Evolutionary conservation across 73 alveolate species (phyloP).

Genomic region (Blepharisma stoltei): DNA sequence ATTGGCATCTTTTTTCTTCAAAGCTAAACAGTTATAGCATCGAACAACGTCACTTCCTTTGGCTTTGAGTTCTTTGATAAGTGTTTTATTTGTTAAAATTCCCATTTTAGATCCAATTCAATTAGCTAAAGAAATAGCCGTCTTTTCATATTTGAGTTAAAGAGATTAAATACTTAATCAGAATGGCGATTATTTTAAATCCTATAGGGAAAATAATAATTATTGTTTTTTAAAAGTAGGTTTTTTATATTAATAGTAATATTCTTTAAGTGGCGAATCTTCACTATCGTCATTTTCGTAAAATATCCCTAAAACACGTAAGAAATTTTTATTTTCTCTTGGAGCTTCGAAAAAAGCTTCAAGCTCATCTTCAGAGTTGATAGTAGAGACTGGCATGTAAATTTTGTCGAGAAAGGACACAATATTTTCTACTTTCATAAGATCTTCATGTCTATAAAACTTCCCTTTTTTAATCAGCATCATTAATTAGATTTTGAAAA

Average conservation of each 20-base stretch:
- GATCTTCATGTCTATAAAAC: background rate
- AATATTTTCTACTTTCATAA: background rate
- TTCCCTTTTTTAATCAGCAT: background rate
- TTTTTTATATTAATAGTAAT: no score
- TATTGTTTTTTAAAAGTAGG: no score
- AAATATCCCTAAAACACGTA: constrained; percentile 7
- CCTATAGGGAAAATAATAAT: no score
- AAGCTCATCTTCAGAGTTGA: background rate
- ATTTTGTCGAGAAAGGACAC: background rate
- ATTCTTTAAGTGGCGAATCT: background rate
- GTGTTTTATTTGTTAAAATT: background rate
- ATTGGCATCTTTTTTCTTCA: background rate
- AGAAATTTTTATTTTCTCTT: background rate
- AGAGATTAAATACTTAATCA: no score
- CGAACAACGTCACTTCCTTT: background rate
- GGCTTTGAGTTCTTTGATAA: background rate
- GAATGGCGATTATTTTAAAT: no score
- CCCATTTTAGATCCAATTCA: background rate
- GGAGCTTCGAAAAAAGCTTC: background rate
- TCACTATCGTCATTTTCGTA: background rate
- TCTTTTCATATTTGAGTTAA: background rate
- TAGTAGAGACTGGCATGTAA: background rate
- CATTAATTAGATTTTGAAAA: no score
- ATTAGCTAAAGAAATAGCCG: background rate
- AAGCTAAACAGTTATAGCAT: background rate